Evolutionary conservation across 768 basidiomycete genomes (phyloP), one percentile per base, ranked within the genome.

Genomic region (Coprinopsis sp.): DNA sequence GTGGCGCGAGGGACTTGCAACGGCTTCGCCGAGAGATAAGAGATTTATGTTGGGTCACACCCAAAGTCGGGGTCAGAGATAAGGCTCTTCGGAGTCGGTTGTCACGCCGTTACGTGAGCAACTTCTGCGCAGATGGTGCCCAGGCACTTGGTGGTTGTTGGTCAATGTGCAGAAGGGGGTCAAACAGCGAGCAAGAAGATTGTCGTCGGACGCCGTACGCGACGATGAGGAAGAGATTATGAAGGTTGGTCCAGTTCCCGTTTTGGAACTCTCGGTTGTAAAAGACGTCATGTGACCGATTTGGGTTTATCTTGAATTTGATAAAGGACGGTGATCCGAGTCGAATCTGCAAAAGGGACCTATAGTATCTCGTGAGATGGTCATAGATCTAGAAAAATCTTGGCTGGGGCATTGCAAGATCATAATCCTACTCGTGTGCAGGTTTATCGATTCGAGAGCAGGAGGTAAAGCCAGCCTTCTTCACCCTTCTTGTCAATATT

Each of bases 1-100:
- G n/a, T n/a, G n/a, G n/a, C n/a, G n/a, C n/a, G n/a, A n/a, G n/a
- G n/a, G n/a, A n/a, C n/a, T n/a, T n/a, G n/a, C n/a, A n/a, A n/a
- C n/a, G n/a, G n/a, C n/a, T n/a, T n/a, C n/a, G n/a, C n/a, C 37
- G 49, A 51, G 52, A 56, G 54, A 56, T 56, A 56, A 56, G 54
- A 29, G 40, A 4, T 18, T 18, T 6, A 8, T 18, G 8, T 23
- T 4, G 37, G 25, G 18, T 10, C 37, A 31, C 10, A 31, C 30
- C 30, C 8, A 31, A n/a, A n/a, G 30, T 8, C 30, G 30, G 40
- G 28, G 5, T 6, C 40, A 42, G 22, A 42, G 40, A 42, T 42
- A 42, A 42, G 40, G n/a, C 24, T 30, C 19, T 14, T 5, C 25
- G 21, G 16, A 18, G 19, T 19, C 21, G 38, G 27, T 42, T 42